Conservation (phyloP, 495 filamentous ascomycete genomes). For the Opeltia flavorubescens region DNA sequence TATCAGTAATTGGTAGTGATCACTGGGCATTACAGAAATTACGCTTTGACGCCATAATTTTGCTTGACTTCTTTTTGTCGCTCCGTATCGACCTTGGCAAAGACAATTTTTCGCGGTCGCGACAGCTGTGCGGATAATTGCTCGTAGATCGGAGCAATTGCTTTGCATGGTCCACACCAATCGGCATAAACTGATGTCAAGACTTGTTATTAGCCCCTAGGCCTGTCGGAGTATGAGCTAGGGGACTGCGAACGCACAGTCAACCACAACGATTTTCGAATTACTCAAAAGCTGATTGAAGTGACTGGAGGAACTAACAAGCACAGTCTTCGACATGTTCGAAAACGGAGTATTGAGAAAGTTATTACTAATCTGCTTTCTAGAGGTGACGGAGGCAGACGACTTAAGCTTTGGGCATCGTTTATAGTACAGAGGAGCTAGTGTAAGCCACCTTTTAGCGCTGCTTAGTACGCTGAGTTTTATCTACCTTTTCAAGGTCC, state of each 20-base stretch:
- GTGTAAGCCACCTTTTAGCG: too few species aligned
- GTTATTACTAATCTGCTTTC: too few species aligned
- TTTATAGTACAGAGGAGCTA: too few species aligned
- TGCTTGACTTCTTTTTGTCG: conserved; percentile 57
- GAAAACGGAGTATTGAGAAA: conserved; percentile 6
- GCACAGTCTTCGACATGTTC: conserved; percentile 49
- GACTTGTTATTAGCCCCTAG: background rate
- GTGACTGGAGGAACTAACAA: conserved; percentile 57
- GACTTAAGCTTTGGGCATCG: background rate
- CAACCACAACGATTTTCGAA: conserved; percentile 62
- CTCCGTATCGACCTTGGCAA: conserved; percentile 78
- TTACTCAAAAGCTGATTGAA: conserved; percentile 52
- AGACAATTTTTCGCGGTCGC: conserved; percentile 57
- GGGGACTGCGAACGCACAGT: conserved; percentile 54
- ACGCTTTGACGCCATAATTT: conserved; percentile 60
- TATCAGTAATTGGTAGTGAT: background rate
- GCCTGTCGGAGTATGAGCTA: background rate
- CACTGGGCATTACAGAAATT: conserved; percentile 16
- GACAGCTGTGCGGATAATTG: conserved; percentile 59
- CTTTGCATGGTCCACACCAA: conserved; percentile 76
- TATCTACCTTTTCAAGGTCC: too few species aligned
- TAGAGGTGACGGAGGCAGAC: background rate
- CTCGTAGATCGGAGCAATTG: conserved; percentile 73
- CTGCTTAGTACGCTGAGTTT: too few species aligned
- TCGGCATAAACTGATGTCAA: conserved; percentile 60